Evolutionary conservation across 2,329 filamentous ascomycete genomes (phyloP).

Genomic region (Venturia oleaginea): DNA sequence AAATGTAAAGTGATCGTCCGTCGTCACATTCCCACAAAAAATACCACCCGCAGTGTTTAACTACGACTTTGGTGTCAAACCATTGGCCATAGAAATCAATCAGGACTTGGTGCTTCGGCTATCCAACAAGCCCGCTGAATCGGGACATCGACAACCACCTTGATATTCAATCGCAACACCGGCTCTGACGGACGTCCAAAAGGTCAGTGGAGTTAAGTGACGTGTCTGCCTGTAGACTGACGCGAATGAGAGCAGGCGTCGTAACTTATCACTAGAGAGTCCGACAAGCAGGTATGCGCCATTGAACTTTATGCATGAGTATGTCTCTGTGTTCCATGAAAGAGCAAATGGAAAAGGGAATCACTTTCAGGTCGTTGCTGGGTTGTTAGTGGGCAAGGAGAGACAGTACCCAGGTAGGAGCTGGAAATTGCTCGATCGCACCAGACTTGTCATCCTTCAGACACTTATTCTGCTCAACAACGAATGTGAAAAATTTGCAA

Average conservation of each 20-base stretch:
- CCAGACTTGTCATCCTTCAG: not conserved
- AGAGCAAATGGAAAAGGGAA: not conserved
- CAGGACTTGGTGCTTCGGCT: not conserved
- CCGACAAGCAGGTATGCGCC: not conserved
- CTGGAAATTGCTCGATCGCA: conserved; percentile 1
- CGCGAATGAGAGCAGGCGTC: not conserved
- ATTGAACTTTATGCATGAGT: conserved; percentile 4
- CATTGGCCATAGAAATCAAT: not conserved
- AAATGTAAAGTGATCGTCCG: not conserved
- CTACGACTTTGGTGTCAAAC: not conserved
- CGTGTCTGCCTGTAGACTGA: not conserved
- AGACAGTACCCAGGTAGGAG: not conserved
- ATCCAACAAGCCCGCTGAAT: not conserved
- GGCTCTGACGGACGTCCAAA: not conserved
- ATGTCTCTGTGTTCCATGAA: not conserved
- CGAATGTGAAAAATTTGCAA: conserved; percentile 5
- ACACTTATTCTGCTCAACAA: not conserved
- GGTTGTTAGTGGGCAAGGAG: not conserved
- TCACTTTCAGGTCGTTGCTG: not conserved
- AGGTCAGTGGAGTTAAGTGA: not conserved
- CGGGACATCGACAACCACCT: not conserved
- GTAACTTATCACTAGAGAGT: conserved; percentile 2
- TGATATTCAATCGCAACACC: not conserved
- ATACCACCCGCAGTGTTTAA: not conserved
- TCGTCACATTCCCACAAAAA: not conserved